These are phyloP conservation scores for Pythium rishiriense DNA, from an alignment of 352 stramenopile genomes.

Conservation along the genomic window DNA sequence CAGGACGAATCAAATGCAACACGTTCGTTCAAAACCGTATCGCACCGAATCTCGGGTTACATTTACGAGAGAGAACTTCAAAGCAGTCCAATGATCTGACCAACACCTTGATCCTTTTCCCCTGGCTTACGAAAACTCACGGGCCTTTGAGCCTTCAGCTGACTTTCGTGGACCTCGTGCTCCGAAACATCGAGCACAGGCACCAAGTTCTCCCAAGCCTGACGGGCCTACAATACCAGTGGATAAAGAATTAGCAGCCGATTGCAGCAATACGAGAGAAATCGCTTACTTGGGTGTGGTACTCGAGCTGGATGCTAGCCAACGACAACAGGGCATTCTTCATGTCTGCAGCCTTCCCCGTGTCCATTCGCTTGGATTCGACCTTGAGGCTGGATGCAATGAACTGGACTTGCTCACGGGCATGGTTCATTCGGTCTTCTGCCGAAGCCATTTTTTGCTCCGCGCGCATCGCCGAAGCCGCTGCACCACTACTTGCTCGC, in stretches of 20 bases:
- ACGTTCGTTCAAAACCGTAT: not conserved
- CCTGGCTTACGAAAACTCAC: constrained; percentile 73
- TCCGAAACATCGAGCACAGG: constrained; percentile 63
- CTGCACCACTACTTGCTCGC: constrained; percentile 78
- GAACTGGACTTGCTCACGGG: constrained; percentile 86
- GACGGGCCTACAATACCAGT: constrained; percentile 44
- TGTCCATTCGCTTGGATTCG: constrained; percentile 82
- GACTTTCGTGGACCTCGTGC: constrained; percentile 58
- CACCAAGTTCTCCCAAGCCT: constrained; percentile 71
- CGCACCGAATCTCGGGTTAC: not conserved
- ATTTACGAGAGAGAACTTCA: constrained; percentile 28
- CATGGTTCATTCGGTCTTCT: constrained; percentile 86
- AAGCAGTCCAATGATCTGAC: constrained; percentile 70
- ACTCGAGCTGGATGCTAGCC: constrained; percentile 78
- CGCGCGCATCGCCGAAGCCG: constrained; percentile 82
- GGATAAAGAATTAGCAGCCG: not conserved
- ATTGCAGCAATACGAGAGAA: not conserved
- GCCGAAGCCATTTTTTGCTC: constrained; percentile 89
- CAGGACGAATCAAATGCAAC: not conserved
- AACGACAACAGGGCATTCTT: constrained; percentile 77
- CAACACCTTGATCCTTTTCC: constrained; percentile 53
- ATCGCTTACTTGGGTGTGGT: constrained; percentile 67
- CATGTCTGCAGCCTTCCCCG: constrained; percentile 72
- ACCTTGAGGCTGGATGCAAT: constrained; percentile 87
- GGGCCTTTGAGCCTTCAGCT: constrained; percentile 39